Base-by-base conservation (phyloP, 345 rosid genomes). In the Conringia planisiliqua region DNA sequence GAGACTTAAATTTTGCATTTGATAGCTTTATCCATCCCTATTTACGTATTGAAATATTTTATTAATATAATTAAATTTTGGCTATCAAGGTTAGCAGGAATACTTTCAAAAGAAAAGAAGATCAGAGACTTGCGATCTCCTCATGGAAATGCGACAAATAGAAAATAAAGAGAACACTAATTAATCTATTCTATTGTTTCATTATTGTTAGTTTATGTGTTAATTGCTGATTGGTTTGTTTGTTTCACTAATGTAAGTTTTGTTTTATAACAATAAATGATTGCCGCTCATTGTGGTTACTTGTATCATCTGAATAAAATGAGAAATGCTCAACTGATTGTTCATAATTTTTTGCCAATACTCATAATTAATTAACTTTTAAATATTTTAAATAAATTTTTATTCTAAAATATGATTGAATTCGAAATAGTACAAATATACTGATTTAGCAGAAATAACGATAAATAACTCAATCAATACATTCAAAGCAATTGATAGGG, bases 71-170 rank as follows among this genome's bases (percentile, higher is more conserved):
- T 22, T 22, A 16, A 17, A 2, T 29, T 42, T 32, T 26, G 18
- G 60, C 7, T 66, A 7, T 77, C 76, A 12, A 82, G 89, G 68
- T 57, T 86, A 14, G 87, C 89, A 16, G 62, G 63, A 46, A 17
- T 75, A 30, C 80, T 86, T 2, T 84, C 89, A 1, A 70, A 36
- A 29, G 86, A 86, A 79, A 86, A 82, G 77, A 58, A 61, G 68
- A 42, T 60, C 35, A 78, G 90, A 35, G 81, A 60, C 2, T 12
- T 66, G 24, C 75, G 79, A 42, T 83, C 84, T 17, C 85, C 89
- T 0, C 50, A 55, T 10, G 83, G 68, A 66, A 76, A 52, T 14
- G 50, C 14, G 4, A 36, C 69, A 40, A 62, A 30, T 3, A 10
- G 1, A 29, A 50, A 35, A n/a, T 71, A 40, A 47, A 47, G 0